phyloP scores from a whole-genome alignment of 139 green algal species.

The Desmodesmus armatus region DNA sequence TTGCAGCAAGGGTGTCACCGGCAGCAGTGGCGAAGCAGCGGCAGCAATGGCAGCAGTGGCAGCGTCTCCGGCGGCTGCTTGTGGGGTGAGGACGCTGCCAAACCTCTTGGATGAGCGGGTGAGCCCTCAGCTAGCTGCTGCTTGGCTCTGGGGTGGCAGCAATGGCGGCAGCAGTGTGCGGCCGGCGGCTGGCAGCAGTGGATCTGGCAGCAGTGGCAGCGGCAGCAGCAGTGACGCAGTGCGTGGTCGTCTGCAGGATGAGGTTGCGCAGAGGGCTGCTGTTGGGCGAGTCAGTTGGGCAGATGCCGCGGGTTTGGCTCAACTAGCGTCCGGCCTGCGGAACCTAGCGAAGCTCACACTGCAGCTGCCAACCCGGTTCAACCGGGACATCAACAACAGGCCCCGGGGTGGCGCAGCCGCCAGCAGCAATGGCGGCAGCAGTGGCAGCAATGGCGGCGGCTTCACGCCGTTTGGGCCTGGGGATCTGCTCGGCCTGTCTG shows the following conservation, averaged over 20 bases:
- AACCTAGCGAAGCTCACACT: conserved; percentile 29
- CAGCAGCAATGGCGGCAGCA: not conserved
- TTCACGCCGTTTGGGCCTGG: not conserved
- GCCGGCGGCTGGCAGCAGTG: not conserved
- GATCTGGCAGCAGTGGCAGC: conserved; percentile 19
- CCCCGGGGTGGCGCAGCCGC: not conserved
- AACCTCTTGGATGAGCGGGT: conserved; percentile 21
- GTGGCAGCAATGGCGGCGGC: conserved; percentile 6
- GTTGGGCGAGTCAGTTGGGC: conserved; percentile 4
- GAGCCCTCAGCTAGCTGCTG: conserved; percentile 12
- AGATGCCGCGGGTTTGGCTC: not conserved
- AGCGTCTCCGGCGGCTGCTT: not conserved
- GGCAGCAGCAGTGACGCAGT: not conserved
- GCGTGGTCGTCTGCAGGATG: not conserved
- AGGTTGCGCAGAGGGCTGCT: not conserved
- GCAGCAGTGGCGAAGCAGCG: not conserved
- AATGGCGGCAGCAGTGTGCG: not conserved
- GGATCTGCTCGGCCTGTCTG: conserved; percentile 1
- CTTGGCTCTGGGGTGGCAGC: conserved; percentile 35
- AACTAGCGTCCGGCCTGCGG: not conserved
- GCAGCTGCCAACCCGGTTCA: not conserved
- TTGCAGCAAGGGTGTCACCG: not conserved
- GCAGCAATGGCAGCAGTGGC: conserved; percentile 6
- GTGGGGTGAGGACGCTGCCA: not conserved
- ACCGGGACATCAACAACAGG: no score